Base-by-base conservation (phyloP, 208 protist species). In the Crithidia bombi region DNA sequence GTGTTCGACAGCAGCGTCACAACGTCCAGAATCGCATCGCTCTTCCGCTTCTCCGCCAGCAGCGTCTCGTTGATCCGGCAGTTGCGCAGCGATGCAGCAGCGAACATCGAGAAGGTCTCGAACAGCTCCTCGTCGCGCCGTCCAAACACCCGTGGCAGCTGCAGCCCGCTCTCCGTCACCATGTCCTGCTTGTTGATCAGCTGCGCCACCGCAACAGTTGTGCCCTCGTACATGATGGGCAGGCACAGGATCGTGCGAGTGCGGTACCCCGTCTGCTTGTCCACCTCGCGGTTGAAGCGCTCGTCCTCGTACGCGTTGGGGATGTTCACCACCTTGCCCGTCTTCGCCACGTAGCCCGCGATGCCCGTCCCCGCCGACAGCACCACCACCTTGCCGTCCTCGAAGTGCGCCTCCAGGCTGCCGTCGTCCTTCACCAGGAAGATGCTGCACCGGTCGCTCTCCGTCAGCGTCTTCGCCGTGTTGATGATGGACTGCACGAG, bases 401-500 rank as follows among this genome's bases (percentile, higher is more conserved):
- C 85, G 71, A 90, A 90, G 73, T 90, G 79, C 26, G 88, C 83
- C 72, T 90, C 71, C 14, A 87, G 71, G 36, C 51, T 79, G 57
- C 86, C 56, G 51, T 86, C 80, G 30, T 73, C 57, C 50, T 83
- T 83, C 21, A 90, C 82, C 65, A 90, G 68, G 68, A 90, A 90
- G 33, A 90, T 83, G 57, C 85, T 90, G 74, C 85, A 90, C 47
- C 85, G 78, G 47, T 86, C 81, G 65, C 85, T 90, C 66, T 90
- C 85, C 26, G 85, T 90, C 63, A 90, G 74, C 41, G 35, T 69
- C 77, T 87, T 90, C 30, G 81, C 85, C 51, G 85, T 91, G 74
- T 88, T 91, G 79, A 91, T 91, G 74, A 91, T 91, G 19, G 85
- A 91, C 56, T 86, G 81, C 44, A 85, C 79, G 32, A 91, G 73